Conservation (phyloP, 768 basidiomycete genomes). For the Agaricus subrufescens region DNA sequence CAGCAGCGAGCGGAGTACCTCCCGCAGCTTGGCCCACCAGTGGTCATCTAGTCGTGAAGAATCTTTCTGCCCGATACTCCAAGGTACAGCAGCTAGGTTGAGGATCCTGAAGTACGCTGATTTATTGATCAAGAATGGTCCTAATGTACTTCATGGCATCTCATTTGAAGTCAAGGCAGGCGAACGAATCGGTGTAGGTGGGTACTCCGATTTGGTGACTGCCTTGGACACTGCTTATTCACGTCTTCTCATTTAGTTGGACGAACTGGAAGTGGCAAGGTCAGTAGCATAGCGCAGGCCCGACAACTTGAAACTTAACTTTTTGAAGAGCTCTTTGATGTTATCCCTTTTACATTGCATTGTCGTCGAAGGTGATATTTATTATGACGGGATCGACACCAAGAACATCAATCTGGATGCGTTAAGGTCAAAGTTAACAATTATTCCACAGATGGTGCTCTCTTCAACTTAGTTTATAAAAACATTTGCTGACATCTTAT, state of each 20-base stretch:
- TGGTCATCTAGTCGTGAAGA: conserved; percentile 45
- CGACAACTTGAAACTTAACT: not conserved
- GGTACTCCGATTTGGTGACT: not conserved
- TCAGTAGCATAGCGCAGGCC: not conserved
- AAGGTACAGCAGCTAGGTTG: conserved; percentile 10
- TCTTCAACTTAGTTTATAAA: not conserved
- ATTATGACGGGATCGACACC: conserved; percentile 47
- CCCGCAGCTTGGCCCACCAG: conserved; percentile 59
- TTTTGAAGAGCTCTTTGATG: conserved; percentile 18
- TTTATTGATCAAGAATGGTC: conserved; percentile 24
- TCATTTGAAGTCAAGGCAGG: conserved; percentile 52
- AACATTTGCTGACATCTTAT: not conserved
- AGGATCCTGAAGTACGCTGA: not conserved
- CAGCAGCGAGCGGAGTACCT: conserved; percentile 22
- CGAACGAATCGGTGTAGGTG: conserved; percentile 46
- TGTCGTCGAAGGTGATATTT: conserved; percentile 44
- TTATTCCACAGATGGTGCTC: conserved; percentile 37
- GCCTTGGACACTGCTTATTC: no score
- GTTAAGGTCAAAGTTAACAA: conserved; percentile 51
- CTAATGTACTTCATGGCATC: conserved; percentile 41
- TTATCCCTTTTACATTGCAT: conserved; percentile 54
- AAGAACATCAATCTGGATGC: conserved; percentile 46
- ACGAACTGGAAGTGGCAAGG: conserved; percentile 23
- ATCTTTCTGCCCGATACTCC: conserved; percentile 47
- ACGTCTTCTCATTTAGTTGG: conserved; percentile 12